phyloP scores from a whole-genome alignment of 2,329 filamentous ascomycete species.

The Penicillium polonicum region DNA sequence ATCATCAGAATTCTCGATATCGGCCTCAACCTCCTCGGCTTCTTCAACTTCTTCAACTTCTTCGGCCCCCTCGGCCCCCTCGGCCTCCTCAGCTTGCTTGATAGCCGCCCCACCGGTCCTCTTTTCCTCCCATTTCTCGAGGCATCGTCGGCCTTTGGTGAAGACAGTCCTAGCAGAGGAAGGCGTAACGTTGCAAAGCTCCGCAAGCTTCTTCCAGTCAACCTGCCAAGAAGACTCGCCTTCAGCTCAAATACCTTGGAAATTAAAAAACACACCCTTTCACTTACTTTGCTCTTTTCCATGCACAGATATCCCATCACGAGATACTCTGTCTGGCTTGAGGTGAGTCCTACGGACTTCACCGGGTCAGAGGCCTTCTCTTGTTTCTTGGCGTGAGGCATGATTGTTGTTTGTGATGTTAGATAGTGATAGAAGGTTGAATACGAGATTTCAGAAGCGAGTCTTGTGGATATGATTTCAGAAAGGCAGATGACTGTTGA shows the following conservation, averaged over 20 bases:
- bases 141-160: not conserved
- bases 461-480: not conserved
- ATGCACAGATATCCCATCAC: not conserved
- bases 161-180: not conserved
- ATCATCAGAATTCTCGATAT: not conserved
- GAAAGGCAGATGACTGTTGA: not conserved
- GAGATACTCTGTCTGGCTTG: not conserved
- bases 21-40: not conserved
- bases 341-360: not conserved
- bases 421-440: not conserved
- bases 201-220: not conserved
- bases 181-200: not conserved
- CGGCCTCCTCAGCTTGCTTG: too few relatives aligned
- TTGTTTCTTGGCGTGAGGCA: not conserved
- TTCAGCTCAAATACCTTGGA: not conserved
- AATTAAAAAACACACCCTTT: not conserved
- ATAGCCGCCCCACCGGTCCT: too few relatives aligned
- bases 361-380: not conserved
- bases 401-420: not conserved
- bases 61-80: fast-evolving
- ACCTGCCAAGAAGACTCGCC: not conserved
- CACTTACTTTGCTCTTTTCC: not conserved
- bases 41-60: too few relatives aligned
- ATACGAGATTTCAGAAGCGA: not conserved
- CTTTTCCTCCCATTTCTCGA: not conserved